Base-by-base conservation (phyloP, 108 stramenopile genomes). In the Parietichytrium sp. region DNA sequence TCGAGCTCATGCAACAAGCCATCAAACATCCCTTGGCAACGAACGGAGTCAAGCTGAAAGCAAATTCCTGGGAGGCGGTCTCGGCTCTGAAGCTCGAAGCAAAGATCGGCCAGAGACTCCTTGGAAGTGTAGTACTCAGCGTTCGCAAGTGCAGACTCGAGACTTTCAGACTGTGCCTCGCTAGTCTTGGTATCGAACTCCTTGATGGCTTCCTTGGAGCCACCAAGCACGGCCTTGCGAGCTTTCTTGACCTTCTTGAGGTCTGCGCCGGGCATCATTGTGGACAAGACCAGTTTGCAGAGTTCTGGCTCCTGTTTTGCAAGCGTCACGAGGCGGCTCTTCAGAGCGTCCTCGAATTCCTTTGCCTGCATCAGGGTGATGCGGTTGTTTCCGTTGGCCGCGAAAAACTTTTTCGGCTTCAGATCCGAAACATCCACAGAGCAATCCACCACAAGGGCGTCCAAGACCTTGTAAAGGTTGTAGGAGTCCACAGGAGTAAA, bases 41-140 rank as follows among this genome's bases (percentile, higher is more conserved):
- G 93, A 83, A 96, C 97, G n/a, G 94, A 95, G 83, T 95, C 94
- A 48, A 98, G 92, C 85, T 97, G 96, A 84, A 98, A 98, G n/a
- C 94, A 94, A 83, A 97, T 94, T 12, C 95, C 95, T 29, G 96
- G 96, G 55, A 95, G 88, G 54, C 97, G 89, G 42, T 95, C 94
- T 78, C 80, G 85, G 18, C 84, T 77, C 88, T 94, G 94, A 83
- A 97, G 86, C 15, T 84, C 45, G 29, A 82, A 53, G 16, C 80
- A 25, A 25, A 83, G 30, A 12, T 83, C 85, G 0, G 48, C 18
- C 3, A 80, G 15, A 6, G 79, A 50, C 2, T 26, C 51, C 52
- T 52, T 53, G 51, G 29, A 30, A 23, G 51, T 80, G 79, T 51
- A 47, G 18, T 53, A 36, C 10, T 31, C 12, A 31, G 51, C 16